phyloP scores from a whole-genome alignment of 352 stramenopile genomes.

The Globisporangium heterothallicum region DNA sequence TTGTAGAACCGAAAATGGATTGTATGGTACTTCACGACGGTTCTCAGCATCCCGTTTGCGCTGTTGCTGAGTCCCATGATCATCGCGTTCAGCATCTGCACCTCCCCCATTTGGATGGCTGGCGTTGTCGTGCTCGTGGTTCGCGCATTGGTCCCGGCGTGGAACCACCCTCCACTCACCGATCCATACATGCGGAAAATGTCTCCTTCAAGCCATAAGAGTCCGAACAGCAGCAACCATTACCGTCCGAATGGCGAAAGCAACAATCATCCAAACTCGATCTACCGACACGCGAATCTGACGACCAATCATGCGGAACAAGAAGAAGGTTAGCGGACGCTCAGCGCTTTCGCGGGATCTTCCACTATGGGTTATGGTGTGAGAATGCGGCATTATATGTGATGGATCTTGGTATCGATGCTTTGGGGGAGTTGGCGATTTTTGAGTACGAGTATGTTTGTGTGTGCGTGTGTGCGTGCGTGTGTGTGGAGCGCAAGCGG shows the following conservation, averaged over 20 bases:
- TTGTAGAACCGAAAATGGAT: conserved; percentile 48
- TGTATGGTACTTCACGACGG: conserved; percentile 59
- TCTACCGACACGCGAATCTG: conserved; percentile 31
- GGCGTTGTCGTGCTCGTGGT: conserved; percentile 52
- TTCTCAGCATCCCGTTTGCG: conserved; percentile 67
- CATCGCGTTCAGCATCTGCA: conserved; percentile 72
- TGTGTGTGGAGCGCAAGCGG: no score
- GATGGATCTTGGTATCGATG: no score
- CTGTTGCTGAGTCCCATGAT: conserved; percentile 71
- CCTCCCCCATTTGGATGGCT: conserved; percentile 70
- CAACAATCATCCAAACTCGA: conserved; percentile 39
- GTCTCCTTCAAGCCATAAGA: conserved; percentile 12
- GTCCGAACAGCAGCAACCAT: conserved; percentile 9
- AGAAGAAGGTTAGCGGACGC: neutral
- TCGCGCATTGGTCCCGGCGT: conserved; percentile 33
- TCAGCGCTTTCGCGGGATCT: no score
- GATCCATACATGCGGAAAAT: conserved; percentile 40
- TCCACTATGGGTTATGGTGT: no score
- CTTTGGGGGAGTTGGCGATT: no score
- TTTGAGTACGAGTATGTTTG: no score
- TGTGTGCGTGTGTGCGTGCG: neutral
- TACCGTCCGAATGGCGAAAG: conserved; percentile 30
- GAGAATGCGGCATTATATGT: neutral
- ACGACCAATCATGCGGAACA: conserved; percentile 4
- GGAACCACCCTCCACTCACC: conserved; percentile 23